Conservation (phyloP, 345 rosid genomes). For the Eucalyptus rudis region DNA sequence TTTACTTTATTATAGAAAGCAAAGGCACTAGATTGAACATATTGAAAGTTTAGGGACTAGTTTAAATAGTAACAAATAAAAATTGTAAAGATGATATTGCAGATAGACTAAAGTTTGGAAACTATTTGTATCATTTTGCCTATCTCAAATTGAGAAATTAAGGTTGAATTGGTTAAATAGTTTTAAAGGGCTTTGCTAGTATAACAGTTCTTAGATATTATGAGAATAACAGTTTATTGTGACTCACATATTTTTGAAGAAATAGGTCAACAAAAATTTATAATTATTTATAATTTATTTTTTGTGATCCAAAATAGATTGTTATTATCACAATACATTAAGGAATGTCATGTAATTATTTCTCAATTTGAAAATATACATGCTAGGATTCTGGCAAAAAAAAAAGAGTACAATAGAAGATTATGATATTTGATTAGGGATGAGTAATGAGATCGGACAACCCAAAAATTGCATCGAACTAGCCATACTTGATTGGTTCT, state of each 20-base stretch:
- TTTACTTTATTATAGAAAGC: background rate
- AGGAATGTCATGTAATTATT: too few species aligned
- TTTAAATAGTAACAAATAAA: background rate
- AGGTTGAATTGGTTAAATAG: background rate
- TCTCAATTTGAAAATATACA: background rate
- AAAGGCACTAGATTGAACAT: background rate
- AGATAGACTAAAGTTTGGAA: background rate
- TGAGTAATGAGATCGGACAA: background rate
- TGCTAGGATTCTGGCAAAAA: background rate
- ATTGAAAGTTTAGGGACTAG: background rate
- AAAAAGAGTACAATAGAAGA: background rate
- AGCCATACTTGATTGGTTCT: background rate
- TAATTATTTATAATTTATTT: too few species aligned
- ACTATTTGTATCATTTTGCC: background rate
- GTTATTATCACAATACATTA: too few species aligned
- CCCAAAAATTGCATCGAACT: background rate
- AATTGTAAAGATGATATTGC: background rate
- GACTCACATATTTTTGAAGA: too few species aligned
- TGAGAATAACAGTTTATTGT: too few species aligned
- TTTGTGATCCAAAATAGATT: too few species aligned
- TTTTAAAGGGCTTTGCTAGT: background rate
- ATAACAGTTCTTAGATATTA: rapidly evolving
- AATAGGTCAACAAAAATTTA: too few species aligned
- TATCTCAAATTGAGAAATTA: background rate
- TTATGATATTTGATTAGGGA: background rate